Base-by-base conservation (phyloP, 345 rosid species). In the Populus simonii region DNA sequence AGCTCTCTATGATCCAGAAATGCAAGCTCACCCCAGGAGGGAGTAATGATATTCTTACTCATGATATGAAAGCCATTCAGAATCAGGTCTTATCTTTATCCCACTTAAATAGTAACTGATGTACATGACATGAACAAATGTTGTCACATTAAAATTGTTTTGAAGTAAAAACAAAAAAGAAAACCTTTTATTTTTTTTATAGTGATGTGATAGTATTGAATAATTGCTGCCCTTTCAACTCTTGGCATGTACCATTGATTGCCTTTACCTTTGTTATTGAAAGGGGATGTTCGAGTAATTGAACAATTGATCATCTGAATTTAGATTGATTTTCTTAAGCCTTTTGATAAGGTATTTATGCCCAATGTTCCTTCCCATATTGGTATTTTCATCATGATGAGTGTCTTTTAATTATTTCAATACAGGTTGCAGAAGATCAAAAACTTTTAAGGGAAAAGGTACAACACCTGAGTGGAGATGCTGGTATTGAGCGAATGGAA, bases 1-100 rank as follows among this genome's bases (percentile, higher is more conserved):
- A 96, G 87, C 93, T 93, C 47, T 96, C 97, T 59, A 96, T 96
- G 99, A 91, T 96, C 79, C 92, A 93, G 36, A 93, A 92, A 76
- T 93, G 98, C 86, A 92, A 88, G 85, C 71, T 93, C 78, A 90
- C 90, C 61, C 81, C 92, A 8, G 90, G 87, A 80, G 98, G 94
- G 70, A 92, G 82, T 33, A 80, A 36, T 70, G 77, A 76, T 71
- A 72, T 75, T 49, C 97, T 96, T 83, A 91, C 90, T 76, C 96
- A 91, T 89, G 99, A 93, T 85, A 77, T 90, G 97, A 93, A 89
- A 86, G 99, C 99, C 69, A 86, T 96, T 76, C 96, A 89, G 81
- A 86, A 87, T 80, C 98, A 93, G 99, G 99, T 95, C 71, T 73
- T 63, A 57, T 67, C 3, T 72, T 57, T 25, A 31, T 3, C 4